Conservation (phyloP, 148 eudicot species). For the Suaeda aralocaspica region DNA sequence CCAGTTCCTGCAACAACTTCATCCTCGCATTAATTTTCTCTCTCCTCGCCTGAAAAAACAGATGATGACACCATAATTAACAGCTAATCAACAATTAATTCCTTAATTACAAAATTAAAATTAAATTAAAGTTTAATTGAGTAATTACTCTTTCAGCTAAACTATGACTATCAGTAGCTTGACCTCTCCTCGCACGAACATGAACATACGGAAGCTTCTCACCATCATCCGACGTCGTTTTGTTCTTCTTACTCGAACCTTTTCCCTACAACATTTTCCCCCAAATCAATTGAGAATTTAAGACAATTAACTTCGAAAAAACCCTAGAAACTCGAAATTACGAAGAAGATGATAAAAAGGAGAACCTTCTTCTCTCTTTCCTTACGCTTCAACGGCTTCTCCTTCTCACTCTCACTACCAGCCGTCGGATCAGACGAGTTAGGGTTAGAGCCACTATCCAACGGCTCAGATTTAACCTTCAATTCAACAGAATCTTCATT, state of each 20-base stretch:
- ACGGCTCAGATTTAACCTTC: constrained; percentile 59
- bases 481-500: constrained; percentile 33
- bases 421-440: constrained; percentile 45
- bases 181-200: constrained; percentile 92
- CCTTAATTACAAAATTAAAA: not conserved
- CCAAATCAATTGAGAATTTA: not conserved
- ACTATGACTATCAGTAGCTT: constrained; percentile 98
- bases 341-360: not conserved
- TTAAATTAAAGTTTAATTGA: not conserved
- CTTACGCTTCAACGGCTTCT: constrained; percentile 58
- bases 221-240: constrained; percentile 44
- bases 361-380: constrained; percentile 74
- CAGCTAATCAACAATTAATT: constrained; percentile 13
- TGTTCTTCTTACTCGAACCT: constrained; percentile 62
- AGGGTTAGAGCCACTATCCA: constrained; percentile 59
- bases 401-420: constrained; percentile 37
- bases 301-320: constrained; percentile 5
- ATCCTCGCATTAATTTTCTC: constrained; percentile 98
- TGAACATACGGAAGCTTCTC: constrained; percentile 94
- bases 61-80: constrained; percentile 13
- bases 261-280: constrained; percentile 46
- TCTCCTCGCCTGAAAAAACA: constrained; percentile 69
- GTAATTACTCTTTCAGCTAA: constrained; percentile 86
- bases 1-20: constrained; percentile 95
- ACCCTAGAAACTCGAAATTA: constrained; percentile 22